Conservation (phyloP, 2,329 filamentous ascomycete species). For the Pseudocercospora macadamiae region DNA sequence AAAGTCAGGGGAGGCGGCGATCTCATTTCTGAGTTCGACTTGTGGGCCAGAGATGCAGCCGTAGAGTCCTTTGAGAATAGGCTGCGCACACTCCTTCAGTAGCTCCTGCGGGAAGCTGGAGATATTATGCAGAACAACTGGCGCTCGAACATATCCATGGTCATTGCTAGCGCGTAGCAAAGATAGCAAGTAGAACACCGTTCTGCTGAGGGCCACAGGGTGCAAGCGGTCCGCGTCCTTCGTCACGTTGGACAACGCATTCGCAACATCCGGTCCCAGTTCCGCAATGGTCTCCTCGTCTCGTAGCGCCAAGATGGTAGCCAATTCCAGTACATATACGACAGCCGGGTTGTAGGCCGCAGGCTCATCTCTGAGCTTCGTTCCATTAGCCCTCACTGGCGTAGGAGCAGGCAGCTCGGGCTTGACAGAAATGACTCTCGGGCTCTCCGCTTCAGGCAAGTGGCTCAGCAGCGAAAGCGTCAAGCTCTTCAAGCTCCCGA, state of each 20-base stretch:
- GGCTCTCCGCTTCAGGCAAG: conserved; percentile 77
- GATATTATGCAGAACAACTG: conserved; percentile 87
- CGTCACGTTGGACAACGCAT: conserved; percentile 78
- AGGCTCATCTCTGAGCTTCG: conserved; percentile 57
- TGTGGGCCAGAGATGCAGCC: conserved; percentile 74
- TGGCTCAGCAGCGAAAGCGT: conserved; percentile 76
- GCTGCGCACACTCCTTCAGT: conserved; percentile 73
- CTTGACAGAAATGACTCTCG: conserved; percentile 85
- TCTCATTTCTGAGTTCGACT: conserved; percentile 80
- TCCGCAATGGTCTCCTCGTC: conserved; percentile 71
- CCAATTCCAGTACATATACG: conserved; percentile 89
- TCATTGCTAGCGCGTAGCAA: conserved; percentile 85
- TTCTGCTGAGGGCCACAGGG: conserved; percentile 78
- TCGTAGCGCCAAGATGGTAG: conserved; percentile 77
- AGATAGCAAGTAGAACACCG: conserved; percentile 82
- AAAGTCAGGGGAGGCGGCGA: conserved; percentile 95
- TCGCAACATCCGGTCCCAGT: conserved; percentile 78
- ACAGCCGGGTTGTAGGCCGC: conserved; percentile 81
- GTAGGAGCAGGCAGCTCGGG: conserved; percentile 72
- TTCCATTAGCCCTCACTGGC: conserved; percentile 61
- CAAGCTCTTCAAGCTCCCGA: conserved; percentile 61
- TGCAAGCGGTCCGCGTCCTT: conserved; percentile 80
- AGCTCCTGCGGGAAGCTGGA: conserved; percentile 81
- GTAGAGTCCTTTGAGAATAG: conserved; percentile 77
- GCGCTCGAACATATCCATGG: conserved; percentile 86